A percentile compares a stretch with the other conserved stretches of the same genome.
These are phyloP conservation scores for Ulota crispa DNA, from an alignment of 225 moss, liverwort and hornwort genomes.

Conservation along the genomic window DNA sequence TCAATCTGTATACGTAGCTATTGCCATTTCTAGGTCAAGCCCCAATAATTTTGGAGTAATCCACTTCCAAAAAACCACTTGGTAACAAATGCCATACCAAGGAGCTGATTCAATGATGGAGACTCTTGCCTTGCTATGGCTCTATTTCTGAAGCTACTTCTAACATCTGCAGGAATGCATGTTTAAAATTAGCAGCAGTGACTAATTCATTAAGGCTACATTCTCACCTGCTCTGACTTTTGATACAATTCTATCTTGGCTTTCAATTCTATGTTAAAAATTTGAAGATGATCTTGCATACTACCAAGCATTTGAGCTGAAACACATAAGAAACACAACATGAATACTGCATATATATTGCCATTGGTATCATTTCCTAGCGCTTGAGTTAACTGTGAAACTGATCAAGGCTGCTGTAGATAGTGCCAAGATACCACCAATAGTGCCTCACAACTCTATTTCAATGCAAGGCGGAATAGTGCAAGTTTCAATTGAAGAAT, in stretches of 20 bases:
- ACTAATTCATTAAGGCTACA: neutral
- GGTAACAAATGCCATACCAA: slow-evolving; percentile 1
- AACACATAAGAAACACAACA: slow-evolving; percentile 12
- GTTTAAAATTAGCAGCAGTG: neutral
- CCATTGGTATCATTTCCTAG: neutral
- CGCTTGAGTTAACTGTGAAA: neutral
- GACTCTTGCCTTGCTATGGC: neutral
- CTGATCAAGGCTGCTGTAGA: neutral
- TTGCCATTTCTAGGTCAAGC: slow-evolving; percentile 88
- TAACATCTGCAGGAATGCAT: neutral
- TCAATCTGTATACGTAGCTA: slow-evolving; percentile 81
- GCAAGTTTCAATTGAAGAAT: slow-evolving; percentile 9
- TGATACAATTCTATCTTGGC: slow-evolving; percentile 89
- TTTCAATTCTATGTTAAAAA: slow-evolving; percentile 90
- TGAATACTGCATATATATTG: neutral
- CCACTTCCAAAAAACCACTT: slow-evolving; percentile 99
- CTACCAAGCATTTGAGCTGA: slow-evolving; percentile 83
- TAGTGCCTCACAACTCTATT: neutral
- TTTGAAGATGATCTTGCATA: slow-evolving; percentile 85
- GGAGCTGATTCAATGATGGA: neutral
- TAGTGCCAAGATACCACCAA: neutral
- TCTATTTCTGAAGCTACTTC: slow-evolving; percentile 8
- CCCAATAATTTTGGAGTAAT: slow-evolving; percentile 81
- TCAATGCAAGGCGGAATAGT: neutral
- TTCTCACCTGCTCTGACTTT: slow-evolving; percentile 93